Base-by-base conservation (phyloP, 495 filamentous ascomycete genomes). In the Trichodelitschia bisporula region DNA sequence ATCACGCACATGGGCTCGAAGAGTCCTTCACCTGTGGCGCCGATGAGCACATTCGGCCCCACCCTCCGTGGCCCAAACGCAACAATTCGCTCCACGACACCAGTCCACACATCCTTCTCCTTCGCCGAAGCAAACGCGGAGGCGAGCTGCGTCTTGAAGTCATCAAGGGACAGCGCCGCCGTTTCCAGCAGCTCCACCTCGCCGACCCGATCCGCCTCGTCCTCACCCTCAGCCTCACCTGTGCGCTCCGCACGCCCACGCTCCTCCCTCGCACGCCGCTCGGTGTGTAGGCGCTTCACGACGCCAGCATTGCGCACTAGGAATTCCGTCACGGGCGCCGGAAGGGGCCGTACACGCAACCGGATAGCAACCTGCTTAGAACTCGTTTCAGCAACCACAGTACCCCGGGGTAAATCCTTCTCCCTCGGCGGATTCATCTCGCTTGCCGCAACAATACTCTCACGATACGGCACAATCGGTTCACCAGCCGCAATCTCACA, bases 401-500 rank as follows among this genome's bases (percentile, higher is more conserved):
- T 71, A 19, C 86, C 86, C 44, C 89, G 62, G n/a, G 83, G 79
- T 15, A 92, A 55, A 3, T 84, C 78, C 34, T 79, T 76, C 41
- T 84, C 75, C 37, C 60, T 82, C 0, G 80, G 75, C 0, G 82
- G 66, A 2, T 79, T 66, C 86, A 97, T 97, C 46, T 97, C 86
- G 11, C 72, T 58, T 1, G 73, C 77, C 28, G 64, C 62, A 19
- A 90, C 71, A 26, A 90, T 93, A 2, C 77, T 80, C 50, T 99
- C 86, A 13, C 83, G 65, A 49, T 91, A 99, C 4, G 86, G 86
- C 3, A 99, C 86, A 31, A 95, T 95, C 2, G 89, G 80, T 19
- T 74, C 74, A 32, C 83, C 78, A 32, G 76, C 75, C 40, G 95
- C 86, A 32, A 99, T 89, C 34, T 99, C 86, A 38, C 90, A 93